Conservation (phyloP, 148 eudicot species). For the Gaultheria prostrata region DNA sequence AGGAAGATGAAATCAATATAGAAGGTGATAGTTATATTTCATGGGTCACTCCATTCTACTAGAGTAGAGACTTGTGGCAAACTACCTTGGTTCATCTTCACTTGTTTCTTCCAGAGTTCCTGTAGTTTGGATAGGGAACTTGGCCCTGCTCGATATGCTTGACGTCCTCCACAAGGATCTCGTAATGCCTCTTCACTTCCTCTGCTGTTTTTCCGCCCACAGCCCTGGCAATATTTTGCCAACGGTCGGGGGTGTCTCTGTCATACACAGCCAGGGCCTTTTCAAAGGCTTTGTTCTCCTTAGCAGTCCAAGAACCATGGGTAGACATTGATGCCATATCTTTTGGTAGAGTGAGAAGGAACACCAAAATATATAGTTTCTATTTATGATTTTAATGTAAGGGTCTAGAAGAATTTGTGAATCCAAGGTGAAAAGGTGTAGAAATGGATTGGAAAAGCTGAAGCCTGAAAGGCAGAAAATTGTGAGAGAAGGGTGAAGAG, state of each 20-base stretch:
- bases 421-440: background rate
- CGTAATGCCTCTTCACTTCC: conserved; percentile 52
- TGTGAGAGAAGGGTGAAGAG: background rate
- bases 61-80: background rate
- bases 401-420: background rate
- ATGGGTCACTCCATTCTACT: conserved; percentile 7
- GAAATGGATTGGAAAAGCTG: background rate
- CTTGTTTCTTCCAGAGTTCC: conserved; percentile 20
- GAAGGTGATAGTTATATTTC: background rate
- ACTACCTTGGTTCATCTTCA: conserved; percentile 14
- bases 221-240: conserved; percentile 44
- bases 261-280: conserved; percentile 50
- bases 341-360: background rate
- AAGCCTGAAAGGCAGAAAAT: background rate
- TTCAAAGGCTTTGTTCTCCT: conserved; percentile 48
- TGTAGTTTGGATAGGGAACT: conserved; percentile 47
- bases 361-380: background rate
- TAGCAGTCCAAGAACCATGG: conserved; percentile 45
- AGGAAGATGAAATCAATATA: conserved; percentile 2
- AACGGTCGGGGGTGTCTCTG: conserved; percentile 48
- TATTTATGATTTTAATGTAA: background rate
- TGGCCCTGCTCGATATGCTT: conserved; percentile 43
- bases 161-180: conserved; percentile 42
- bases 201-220: conserved; percentile 50
- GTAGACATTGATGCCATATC: conserved; percentile 42